Evolutionary conservation across 2,329 filamentous ascomycete species (phyloP), one percentile per base, ranked within the genome.

Genomic region (Arthrocladium fulminans): DNA sequence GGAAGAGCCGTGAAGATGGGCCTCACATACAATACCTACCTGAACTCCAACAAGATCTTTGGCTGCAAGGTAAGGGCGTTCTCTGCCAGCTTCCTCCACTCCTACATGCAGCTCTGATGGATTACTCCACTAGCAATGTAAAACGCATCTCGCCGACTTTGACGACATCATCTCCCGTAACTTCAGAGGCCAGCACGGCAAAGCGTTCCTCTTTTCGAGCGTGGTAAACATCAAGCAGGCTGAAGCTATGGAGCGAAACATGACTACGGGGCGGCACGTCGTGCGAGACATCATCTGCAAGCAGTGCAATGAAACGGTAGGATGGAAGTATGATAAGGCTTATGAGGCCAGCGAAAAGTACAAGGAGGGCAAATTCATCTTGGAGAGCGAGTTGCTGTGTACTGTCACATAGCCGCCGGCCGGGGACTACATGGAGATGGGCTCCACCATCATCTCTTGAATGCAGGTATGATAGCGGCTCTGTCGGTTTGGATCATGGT

Each of bases 241-340:
- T 58, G 86, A 94, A 52, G 79, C 90, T n/a, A 83, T 79, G 64
- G 92, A 98, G 71, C 87, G 92, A 57, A 94, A 85, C 71, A 98
- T 98, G 92, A 98, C 92, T 12, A 98, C 92, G 1, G 92, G 92
- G 46, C 80, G 86, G 47, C 92, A 98, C 68, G 77, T 97, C 49
- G 92, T 98, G 41, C 83, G 92, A 50, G 92, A 98, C 65, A 96
- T 98, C 60, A 75, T 75, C 50, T 98, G 92, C 72, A 79, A 84
- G 50, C 86, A 94, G 67, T 98, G 92, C 77, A 85, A 84, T 64
- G 85, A 89, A 66, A 85, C 84, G 24, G 92, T 98, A 46, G 92
- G 92, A 29, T 98, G 92, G 92, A 97, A 95, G 67, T 98, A 98
- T 66, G 92, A 98, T 69, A 95, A 94, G 72, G 92, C 92, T 1